Percentiles rank a stretch among this genome's conserved stretches.
Conservation (phyloP, 306 rosid genomes). For the Sesbania bispinosa region DNA sequence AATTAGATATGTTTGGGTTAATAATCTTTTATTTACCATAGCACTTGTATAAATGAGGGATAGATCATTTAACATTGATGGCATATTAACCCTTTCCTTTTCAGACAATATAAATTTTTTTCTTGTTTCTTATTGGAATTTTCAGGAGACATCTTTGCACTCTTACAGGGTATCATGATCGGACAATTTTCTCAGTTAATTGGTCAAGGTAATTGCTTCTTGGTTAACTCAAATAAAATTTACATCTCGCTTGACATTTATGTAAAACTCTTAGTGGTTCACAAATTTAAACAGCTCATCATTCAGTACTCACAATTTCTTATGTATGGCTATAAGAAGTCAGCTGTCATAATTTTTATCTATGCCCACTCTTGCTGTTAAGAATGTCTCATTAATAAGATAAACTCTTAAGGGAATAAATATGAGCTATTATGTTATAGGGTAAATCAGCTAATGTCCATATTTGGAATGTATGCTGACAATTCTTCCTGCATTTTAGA, state of each 20-base stretch:
- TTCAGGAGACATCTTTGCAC: slow-evolving; percentile 89
- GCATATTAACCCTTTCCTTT: slow-evolving; percentile 11
- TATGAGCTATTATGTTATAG: neutral
- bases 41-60: neutral
- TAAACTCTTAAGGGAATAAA: neutral
- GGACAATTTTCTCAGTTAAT: slow-evolving; percentile 93
- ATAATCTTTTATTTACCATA: neutral
- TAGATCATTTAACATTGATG: slow-evolving; percentile 2
- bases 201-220: slow-evolving; percentile 77
- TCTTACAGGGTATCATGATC: slow-evolving; percentile 89
- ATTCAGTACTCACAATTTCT: neutral
- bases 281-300: neutral
- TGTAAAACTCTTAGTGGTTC: neutral
- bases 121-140: slow-evolving; percentile 28
- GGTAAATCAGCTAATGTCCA: neutral
- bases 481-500: neutral
- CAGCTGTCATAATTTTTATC: neutral
- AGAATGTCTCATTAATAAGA: neutral
- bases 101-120: slow-evolving; percentile 2
- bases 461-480: neutral
- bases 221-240: slow-evolving; percentile 8
- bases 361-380: neutral
- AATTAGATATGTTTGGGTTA: neutral
- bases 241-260: slow-evolving; percentile 17
- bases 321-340: slow-evolving; percentile 16